These are phyloP conservation scores for Coemansia sp. DNA, from an alignment of 192 early-diverging fungal species.

Conservation along the genomic window DNA sequence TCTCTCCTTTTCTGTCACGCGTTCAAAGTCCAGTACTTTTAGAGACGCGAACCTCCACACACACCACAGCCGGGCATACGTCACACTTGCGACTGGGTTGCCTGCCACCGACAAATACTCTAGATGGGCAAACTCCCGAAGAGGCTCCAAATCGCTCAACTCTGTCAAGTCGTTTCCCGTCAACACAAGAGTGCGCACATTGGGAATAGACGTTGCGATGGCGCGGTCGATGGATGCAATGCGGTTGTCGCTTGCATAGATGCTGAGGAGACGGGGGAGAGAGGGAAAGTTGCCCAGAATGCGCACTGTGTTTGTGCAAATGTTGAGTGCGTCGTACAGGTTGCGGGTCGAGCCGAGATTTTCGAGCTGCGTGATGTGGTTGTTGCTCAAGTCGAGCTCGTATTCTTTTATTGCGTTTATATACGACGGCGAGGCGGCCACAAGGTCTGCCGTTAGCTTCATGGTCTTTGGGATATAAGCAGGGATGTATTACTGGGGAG, in stretches of 20 bases:
- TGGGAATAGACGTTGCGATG: slow-evolving; percentile 67
- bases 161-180: slow-evolving; percentile 85
- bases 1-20: slow-evolving; percentile 74
- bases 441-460: slow-evolving; percentile 77
- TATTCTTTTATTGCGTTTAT: slow-evolving; percentile 89
- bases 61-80: slow-evolving; percentile 81
- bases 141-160: slow-evolving; percentile 80
- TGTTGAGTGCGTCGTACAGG: slow-evolving; percentile 87
- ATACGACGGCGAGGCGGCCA: slow-evolving; percentile 63
- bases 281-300: slow-evolving; percentile 85
- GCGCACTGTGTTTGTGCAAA: slow-evolving; percentile 90
- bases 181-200: slow-evolving; percentile 76
- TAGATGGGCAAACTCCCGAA: slow-evolving; percentile 53
- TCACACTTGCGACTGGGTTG: slow-evolving; percentile 83
- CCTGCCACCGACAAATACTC: slow-evolving; percentile 75
- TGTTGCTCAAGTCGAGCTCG: slow-evolving; percentile 85
- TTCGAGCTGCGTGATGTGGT: slow-evolving; percentile 88
- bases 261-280: slow-evolving; percentile 67
- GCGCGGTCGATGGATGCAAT: slow-evolving; percentile 75
- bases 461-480: slow-evolving; percentile 28
- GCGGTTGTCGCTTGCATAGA: slow-evolving; percentile 88
- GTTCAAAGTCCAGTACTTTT: slow-evolving; percentile 84
- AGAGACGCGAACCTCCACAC: slow-evolving; percentile 72
- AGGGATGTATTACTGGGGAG: not conserved
- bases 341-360: slow-evolving; percentile 96